Evolutionary conservation across 2,329 filamentous ascomycete genomes (phyloP), one percentile per base, ranked within the genome.

Genomic region (Chaetomiaceae sp.): DNA sequence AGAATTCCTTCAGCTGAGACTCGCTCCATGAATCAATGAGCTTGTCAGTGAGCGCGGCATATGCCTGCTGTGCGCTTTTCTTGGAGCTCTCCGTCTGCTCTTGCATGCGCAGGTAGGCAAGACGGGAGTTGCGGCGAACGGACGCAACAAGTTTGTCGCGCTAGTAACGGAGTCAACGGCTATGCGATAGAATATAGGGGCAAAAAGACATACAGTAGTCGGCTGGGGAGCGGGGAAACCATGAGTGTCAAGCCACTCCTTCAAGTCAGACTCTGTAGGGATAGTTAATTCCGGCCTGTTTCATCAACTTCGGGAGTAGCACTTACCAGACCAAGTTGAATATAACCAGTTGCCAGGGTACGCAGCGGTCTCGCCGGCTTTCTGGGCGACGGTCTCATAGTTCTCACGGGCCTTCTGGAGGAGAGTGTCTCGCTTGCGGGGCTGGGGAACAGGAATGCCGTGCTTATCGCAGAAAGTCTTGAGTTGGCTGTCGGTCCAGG

Each of bases 341-440:
- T 96, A 99, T 38, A 97, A 75, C 94, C 94, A 97, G 73, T 96
- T 84, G 34, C 94, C 94, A 30, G 94, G 94, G 66, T 97, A 97
- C n/a, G 83, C 74, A 48, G 82, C 74, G 13, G 89, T 86, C 72
- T 96, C 86, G 56, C 89, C 89, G 10, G 69, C 68, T 71, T 84
- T 84, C 71, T 89, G 84, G 14, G 92, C 90, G 53, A 85, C 72
- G 1, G 80, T 72, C 62, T 96, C 88, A 67, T 95, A 97, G 71
- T 84, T 91, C 59, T 86, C 78, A 58, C 92, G 89, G 55, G 85
- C 82, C 63, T 89, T 82, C 63, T 86, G 80, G 60, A 97, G 78
- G 41, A 96, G 74, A 23, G 82, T 84, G 68, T 97, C 92, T 64
- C 90, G 88, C 65, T 86, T 86, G 65, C 87, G 88, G 54, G 92